phyloP scores from a whole-genome alignment of 148 eudicot genomes.

The Amaranthus cruentus region DNA sequence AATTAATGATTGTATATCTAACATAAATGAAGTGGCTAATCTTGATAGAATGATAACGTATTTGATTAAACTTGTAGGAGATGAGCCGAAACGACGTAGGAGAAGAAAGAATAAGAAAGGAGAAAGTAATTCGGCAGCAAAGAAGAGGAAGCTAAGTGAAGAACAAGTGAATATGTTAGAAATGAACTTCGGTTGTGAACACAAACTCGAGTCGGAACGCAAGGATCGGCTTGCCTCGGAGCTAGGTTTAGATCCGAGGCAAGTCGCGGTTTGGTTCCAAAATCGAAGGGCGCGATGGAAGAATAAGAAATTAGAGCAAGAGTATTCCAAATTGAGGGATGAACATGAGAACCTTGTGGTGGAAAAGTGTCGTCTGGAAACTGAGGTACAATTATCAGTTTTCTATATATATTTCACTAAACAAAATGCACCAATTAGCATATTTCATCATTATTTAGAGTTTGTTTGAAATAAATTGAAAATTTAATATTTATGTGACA shows the following conservation, averaged over 20 bases:
- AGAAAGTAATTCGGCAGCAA: conserved; percentile 18
- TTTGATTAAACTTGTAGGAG: conserved; percentile 3
- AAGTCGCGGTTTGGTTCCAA: conserved; percentile 98
- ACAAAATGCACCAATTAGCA: too few species aligned
- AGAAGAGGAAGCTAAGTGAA: conserved; percentile 68
- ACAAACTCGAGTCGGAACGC: conserved; percentile 78
- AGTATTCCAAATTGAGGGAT: conserved; percentile 53
- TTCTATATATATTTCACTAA: too few species aligned
- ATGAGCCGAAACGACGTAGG: conserved; percentile 33
- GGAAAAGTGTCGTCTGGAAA: conserved; percentile 70
- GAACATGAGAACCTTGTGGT: conserved; percentile 44
- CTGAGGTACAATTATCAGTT: conserved; percentile 39
- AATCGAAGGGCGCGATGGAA: conserved; percentile 91
- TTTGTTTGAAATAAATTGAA: too few species aligned
- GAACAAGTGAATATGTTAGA: conserved; percentile 62
- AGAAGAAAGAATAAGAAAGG: conserved; percentile 34
- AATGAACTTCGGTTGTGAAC: conserved; percentile 60
- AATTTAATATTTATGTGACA: too few species aligned
- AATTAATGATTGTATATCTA: too few species aligned
- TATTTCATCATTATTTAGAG: too few species aligned
- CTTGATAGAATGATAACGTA: neutral
- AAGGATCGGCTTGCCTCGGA: conserved; percentile 76
- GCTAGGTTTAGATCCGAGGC: conserved; percentile 77
- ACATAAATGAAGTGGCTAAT: neutral
- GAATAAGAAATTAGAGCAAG: conserved; percentile 78